A percentile compares a stretch with the other conserved stretches of the same genome.
Conservation (phyloP, 208 protist species). For the Crithidia sp. region DNA sequence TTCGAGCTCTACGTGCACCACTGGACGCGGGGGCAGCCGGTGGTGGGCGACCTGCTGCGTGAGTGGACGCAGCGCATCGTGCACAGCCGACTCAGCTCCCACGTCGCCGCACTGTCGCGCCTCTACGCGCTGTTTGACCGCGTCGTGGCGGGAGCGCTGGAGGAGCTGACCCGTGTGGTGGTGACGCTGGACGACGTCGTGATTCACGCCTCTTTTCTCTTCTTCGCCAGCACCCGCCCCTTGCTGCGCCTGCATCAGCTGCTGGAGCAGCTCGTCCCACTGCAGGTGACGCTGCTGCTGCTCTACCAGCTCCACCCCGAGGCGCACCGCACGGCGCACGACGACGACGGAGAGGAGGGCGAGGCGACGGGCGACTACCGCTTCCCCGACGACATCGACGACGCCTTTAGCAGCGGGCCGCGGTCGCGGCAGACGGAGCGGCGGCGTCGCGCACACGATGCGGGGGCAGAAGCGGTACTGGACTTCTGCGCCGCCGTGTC, state of each 20-base stretch:
- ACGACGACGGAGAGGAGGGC: conserved; percentile 3
- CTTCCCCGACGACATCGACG: conserved; percentile 15
- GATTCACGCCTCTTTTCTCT: conserved; percentile 27
- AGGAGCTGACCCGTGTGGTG: conserved; percentile 25
- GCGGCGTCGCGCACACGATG: conserved; percentile 4
- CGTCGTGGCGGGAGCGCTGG: conserved; percentile 6
- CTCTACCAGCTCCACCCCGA: conserved; percentile 18
- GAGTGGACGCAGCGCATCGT: conserved; percentile 26
- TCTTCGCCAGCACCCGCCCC: conserved; percentile 22
- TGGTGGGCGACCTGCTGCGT: conserved; percentile 11
- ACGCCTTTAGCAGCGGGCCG: background rate
- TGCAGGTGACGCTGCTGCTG: conserved; percentile 23
- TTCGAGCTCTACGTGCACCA: conserved; percentile 25
- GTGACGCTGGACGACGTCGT: conserved; percentile 37
- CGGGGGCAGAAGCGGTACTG: conserved; percentile 1
- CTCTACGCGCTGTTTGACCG: conserved; percentile 9
- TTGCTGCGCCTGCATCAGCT: conserved; percentile 29
- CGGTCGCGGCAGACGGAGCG: conserved; percentile 2
- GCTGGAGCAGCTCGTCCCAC: conserved; percentile 29
- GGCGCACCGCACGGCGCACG: background rate
- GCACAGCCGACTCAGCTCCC: conserved; percentile 7
- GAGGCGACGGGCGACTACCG: conserved; percentile 16
- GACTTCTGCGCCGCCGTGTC: conserved; percentile 28
- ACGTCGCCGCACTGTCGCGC: conserved; percentile 6
- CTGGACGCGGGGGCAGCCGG: conserved; percentile 9